phyloP scores from a whole-genome alignment of 2,329 filamentous ascomycete genomes.

The Colletotrichum orbiculare region DNA sequence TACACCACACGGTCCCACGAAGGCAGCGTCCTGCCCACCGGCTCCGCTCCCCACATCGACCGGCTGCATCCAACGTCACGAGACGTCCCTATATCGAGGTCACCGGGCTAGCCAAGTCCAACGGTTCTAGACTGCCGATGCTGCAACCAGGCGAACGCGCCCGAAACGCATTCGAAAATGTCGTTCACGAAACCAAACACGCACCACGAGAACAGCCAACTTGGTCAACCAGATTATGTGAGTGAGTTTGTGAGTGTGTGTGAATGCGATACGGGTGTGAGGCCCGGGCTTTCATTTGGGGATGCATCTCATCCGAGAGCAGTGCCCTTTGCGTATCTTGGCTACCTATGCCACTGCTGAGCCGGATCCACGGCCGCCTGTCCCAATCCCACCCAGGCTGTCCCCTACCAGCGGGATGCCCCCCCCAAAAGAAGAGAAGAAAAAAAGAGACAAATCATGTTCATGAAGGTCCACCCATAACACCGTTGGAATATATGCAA shows the following conservation, averaged over 20 bases:
- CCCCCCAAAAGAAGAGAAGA: background rate
- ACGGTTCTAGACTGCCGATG: slow-evolving; percentile 23
- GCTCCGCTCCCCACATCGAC: slow-evolving; percentile 12
- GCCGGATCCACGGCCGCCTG: slow-evolving; percentile 10
- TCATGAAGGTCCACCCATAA: slow-evolving; percentile 32
- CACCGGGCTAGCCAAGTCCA: slow-evolving; percentile 12
- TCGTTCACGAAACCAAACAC: slow-evolving; percentile 16
- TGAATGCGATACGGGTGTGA: slow-evolving; percentile 5
- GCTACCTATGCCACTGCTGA: slow-evolving; percentile 12
- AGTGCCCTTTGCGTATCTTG: slow-evolving; percentile 15
- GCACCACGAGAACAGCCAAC: background rate
- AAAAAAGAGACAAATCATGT: slow-evolving; percentile 2
- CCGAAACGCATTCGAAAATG: background rate
- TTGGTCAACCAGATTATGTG: background rate
- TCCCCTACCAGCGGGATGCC: slow-evolving; percentile 16
- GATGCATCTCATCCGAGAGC: background rate
- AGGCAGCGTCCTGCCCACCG: too few species aligned
- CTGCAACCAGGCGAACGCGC: slow-evolving; percentile 15
- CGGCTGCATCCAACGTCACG: slow-evolving; percentile 31
- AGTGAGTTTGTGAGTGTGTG: slow-evolving; percentile 16
- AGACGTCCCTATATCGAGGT: slow-evolving; percentile 1
- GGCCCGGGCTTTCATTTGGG: slow-evolving; percentile 17
- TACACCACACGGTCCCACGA: background rate
- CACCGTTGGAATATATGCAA: slow-evolving; percentile 35
- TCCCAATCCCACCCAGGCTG: slow-evolving; percentile 17